Base-by-base conservation (phyloP, 2,329 filamentous ascomycete species). In the Penicillium sp. region DNA sequence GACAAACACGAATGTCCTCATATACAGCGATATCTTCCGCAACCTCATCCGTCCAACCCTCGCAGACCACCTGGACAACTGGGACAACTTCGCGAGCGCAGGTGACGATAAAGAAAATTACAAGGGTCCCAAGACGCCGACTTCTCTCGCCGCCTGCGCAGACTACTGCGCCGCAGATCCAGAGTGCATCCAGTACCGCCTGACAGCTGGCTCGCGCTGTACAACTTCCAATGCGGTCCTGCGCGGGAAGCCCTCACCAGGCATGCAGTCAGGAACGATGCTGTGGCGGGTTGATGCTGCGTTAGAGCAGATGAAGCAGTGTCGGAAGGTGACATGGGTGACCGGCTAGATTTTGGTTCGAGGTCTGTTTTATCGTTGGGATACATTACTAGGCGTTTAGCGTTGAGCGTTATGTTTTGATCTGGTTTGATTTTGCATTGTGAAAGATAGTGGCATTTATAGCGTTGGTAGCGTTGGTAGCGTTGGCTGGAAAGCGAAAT, bases 11-110 rank as follows among this genome's bases (percentile, higher is more conserved):
- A 53, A 53, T 1, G 13, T 57, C 14, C 51, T 65, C 6, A 50
- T 63, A 16, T 66, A 69, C 53, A 55, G 59, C 11, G 67, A 70
- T 26, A 56, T 68, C 31, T 68, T 69, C 50, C 43, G 46, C 8
- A 55, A 56, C 3, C 55, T 66, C 24, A 43, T 66, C 40, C 60
- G 60, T n/a, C 63, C 63, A 13, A 60, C 49, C 1, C 52, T 66
- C 10, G 26, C 55, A 26, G 51, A 57, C 29, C 40, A 45, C 4
- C 18, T 50, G 8, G 55, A 62, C 16, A 58, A 66, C 22, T 66
- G 63, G 63, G 62, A 62, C 18, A 66, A 64, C 29, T 47, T 46
- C 2, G 61, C 63, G 8, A 50, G 22, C 6, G 18, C 43, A 2
- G 52, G 53, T 2, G 45, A 58, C 11, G 38, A 58, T 13, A 50